phyloP scores from a whole-genome alignment of 306 rosid genomes.

The Lathyrus tuberosus region DNA sequence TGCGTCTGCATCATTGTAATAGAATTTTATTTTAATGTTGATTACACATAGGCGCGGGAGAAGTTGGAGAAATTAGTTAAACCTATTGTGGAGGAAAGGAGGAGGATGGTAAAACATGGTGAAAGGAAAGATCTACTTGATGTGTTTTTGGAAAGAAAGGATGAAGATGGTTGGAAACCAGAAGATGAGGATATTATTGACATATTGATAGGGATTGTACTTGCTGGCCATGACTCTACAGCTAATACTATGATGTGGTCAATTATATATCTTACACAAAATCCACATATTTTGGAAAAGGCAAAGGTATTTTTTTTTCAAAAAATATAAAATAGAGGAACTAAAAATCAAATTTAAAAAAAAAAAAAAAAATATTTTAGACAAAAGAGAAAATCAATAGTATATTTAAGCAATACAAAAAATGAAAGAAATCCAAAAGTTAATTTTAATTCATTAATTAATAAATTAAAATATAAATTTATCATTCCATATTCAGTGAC shows the following conservation, averaged over 20 bases:
- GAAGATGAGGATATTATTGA: conserved; percentile 55
- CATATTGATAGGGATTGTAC: conserved; percentile 22
- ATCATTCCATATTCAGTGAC: too few relatives aligned
- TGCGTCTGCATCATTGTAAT: too few relatives aligned
- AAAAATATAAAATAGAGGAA: too few relatives aligned
- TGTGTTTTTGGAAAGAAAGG: conserved; percentile 43
- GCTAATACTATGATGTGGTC: background rate
- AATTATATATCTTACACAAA: background rate
- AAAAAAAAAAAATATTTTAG: too few relatives aligned
- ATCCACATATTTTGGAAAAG: background rate
- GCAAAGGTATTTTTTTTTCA: conserved; percentile 6
- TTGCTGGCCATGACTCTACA: conserved; percentile 15
- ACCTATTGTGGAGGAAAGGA: conserved; percentile 8
- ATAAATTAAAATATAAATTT: too few relatives aligned
- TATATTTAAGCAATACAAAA: too few relatives aligned
- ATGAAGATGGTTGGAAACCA: conserved; percentile 43
- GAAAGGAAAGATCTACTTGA: conserved; percentile 50
- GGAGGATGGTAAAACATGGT: background rate
- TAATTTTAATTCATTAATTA: too few relatives aligned
- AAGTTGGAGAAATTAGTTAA: background rate
- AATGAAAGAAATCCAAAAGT: too few relatives aligned
- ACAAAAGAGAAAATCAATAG: too few relatives aligned
- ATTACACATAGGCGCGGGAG: conserved; percentile 3
- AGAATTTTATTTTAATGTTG: too few relatives aligned
- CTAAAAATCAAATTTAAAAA: too few relatives aligned